phyloP scores from a whole-genome alignment of 352 stramenopile species.

The Pythium sp. region DNA sequence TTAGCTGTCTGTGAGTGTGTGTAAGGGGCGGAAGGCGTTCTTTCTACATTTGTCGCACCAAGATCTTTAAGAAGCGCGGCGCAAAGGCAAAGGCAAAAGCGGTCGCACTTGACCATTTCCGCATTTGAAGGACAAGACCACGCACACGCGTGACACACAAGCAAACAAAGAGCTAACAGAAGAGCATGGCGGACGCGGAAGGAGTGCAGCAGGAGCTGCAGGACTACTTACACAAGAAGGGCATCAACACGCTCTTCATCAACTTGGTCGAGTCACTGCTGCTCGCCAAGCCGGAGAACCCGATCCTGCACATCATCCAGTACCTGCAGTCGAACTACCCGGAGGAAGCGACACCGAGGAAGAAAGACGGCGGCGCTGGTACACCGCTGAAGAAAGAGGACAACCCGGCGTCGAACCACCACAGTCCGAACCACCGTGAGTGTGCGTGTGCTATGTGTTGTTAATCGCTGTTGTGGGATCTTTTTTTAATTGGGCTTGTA shows the following conservation, averaged over 20 bases:
- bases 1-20: neutral
- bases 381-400: conserved; percentile 30
- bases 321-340: conserved; percentile 88
- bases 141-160: neutral
- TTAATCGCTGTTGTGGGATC: conserved; percentile 22
- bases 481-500: neutral
- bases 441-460: neutral
- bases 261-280: conserved; percentile 90
- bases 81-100: neutral
- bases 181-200: conserved; percentile 76
- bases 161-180: neutral
- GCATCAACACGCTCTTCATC: conserved; percentile 92
- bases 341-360: conserved; percentile 60
- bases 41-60: conserved; percentile 3
- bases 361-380: conserved; percentile 25
- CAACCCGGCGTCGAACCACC: conserved; percentile 40
- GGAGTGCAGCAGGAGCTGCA: conserved; percentile 89
- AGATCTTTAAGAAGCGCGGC: neutral
- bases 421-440: conserved; percentile 19
- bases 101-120: neutral
- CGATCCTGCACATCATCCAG: conserved; percentile 87
- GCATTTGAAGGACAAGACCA: neutral
- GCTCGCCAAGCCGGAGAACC: conserved; percentile 88
- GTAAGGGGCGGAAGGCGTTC: neutral
- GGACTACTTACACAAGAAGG: conserved; percentile 90